Conservation (phyloP, 1,139 yeast genomes). For the Blastobotrys serpentis region DNA sequence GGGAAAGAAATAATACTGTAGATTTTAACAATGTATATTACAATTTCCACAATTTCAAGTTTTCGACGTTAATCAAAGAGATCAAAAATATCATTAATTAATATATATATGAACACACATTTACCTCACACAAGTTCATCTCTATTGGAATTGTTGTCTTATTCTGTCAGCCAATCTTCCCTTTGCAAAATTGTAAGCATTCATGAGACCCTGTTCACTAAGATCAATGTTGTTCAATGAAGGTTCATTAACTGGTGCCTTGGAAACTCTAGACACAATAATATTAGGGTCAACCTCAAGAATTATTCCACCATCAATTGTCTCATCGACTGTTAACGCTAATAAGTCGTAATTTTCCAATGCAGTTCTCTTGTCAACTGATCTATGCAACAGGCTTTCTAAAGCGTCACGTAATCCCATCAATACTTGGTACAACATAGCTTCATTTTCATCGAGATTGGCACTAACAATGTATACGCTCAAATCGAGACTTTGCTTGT, state of each 20-base stretch:
- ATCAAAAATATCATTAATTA: conserved; percentile 8
- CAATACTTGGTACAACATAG: conserved; percentile 72
- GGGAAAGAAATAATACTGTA: conserved; percentile 20
- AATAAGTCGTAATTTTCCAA: conserved; percentile 85
- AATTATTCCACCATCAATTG: conserved; percentile 80
- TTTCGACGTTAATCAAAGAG: neutral
- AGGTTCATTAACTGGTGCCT: conserved; percentile 69
- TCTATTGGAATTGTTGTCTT: conserved; percentile 54
- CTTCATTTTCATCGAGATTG: conserved; percentile 81
- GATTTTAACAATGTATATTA: too few relatives aligned
- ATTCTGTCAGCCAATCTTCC: conserved; percentile 83
- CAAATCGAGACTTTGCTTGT: conserved; percentile 78
- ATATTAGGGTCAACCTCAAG: conserved; percentile 86
- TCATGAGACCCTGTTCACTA: conserved; percentile 81
- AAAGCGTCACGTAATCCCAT: conserved; percentile 78
- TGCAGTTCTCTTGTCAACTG: conserved; percentile 75
- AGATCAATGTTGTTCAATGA: conserved; percentile 70
- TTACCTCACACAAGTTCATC: neutral
- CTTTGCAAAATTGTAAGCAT: conserved; percentile 87
- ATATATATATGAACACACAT: neutral
- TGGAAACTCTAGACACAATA: conserved; percentile 85
- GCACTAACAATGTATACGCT: conserved; percentile 67
- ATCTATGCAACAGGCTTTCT: conserved; percentile 69
- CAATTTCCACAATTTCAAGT: too few relatives aligned
- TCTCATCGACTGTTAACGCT: conserved; percentile 83